A percentile compares a stretch with the other conserved stretches of the same genome.
phyloP scores from a whole-genome alignment of 2,329 filamentous ascomycete genomes.

The Cadophora sp. region DNA sequence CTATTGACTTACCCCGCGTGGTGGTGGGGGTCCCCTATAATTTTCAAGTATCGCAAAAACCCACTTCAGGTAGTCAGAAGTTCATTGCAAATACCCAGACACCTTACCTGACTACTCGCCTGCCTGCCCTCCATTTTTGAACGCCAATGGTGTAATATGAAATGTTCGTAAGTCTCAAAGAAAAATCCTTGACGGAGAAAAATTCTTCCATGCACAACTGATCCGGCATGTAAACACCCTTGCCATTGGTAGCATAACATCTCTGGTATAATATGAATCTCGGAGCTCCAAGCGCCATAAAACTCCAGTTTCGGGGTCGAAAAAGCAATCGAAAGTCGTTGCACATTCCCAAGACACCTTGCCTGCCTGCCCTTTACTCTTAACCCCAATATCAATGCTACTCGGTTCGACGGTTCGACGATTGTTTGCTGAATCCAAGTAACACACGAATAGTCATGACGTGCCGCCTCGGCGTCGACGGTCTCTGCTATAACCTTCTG shows the following conservation, averaged over 20 bases:
- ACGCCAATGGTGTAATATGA: too few relatives aligned
- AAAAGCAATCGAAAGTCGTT: neutral
- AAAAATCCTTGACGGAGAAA: too few relatives aligned
- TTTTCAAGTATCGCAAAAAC: too few relatives aligned
- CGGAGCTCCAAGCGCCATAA: slow-evolving; percentile 7
- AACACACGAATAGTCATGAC: slow-evolving; percentile 29
- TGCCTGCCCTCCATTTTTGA: too few relatives aligned
- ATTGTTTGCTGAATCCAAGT: slow-evolving; percentile 5
- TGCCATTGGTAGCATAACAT: slow-evolving; percentile 10
- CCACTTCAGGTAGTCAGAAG: too few relatives aligned
- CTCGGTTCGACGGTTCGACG: neutral
- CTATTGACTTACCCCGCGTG: too few relatives aligned
- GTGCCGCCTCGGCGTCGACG: slow-evolving; percentile 62
- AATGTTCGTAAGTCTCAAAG: too few relatives aligned
- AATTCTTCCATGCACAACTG: neutral
- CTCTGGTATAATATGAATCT: slow-evolving; percentile 11
- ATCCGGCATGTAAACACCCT: neutral
- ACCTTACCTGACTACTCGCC: too few relatives aligned
- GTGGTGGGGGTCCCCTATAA: too few relatives aligned
- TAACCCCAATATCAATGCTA: slow-evolving; percentile 12
- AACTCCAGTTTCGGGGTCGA: neutral
- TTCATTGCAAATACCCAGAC: too few relatives aligned
- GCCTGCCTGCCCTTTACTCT: slow-evolving; percentile 13
- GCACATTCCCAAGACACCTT: slow-evolving; percentile 6
- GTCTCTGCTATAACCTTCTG: slow-evolving; percentile 84